Base-by-base conservation (phyloP, 1,284 basidiomycete genomes). In the Mycena citricolor region DNA sequence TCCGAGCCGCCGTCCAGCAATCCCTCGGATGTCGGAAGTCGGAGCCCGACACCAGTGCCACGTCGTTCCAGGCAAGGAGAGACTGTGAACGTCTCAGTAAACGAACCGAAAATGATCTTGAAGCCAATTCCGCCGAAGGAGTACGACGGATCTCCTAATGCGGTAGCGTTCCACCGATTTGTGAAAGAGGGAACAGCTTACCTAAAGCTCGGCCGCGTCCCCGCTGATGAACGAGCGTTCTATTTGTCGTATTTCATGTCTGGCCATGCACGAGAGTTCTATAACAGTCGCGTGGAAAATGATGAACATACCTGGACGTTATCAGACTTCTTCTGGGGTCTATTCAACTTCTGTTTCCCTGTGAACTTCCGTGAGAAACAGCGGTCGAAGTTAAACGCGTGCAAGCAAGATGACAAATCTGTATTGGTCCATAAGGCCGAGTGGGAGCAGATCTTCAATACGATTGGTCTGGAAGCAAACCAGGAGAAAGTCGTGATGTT, bases 311-410 rank as follows among this genome's bases (percentile, higher is more conserved):
- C 7, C 8, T 65, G 61, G 63, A 43, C 30, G 2, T 20, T 64
- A 8, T 22, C 53, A 4, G 19, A 51, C 6, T 64, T 74, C 47
- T 69, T 71, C 34, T 29, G 47, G 1, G 68, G 54, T 5, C 36
- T 74, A 2, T 75, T 69, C 44, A 61, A 71, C 44, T 67, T 69
- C 43, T 73, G 70, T 37, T 76, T 76, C 59, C 69, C 68, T 0
- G 41, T 63, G 0, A 57, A 71, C 29, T 73, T 64, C 44, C 53
- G 64, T 3, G 36, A 51, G 12, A 43, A 55, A 28, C 59, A 61
- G 39, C 28, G 57, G 0, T 38, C 55, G 20, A 58, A 62, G 25
- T 45, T 67, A 1, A 29, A 47, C 2, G 28, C 39, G 1, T 51
- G 47, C 29, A 49, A 44, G 28, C 63, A 65, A 32, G 47, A 57